Evolutionary conservation across 2,329 filamentous ascomycete genomes (phyloP).

Genomic region (Thielaviopsis populi): DNA sequence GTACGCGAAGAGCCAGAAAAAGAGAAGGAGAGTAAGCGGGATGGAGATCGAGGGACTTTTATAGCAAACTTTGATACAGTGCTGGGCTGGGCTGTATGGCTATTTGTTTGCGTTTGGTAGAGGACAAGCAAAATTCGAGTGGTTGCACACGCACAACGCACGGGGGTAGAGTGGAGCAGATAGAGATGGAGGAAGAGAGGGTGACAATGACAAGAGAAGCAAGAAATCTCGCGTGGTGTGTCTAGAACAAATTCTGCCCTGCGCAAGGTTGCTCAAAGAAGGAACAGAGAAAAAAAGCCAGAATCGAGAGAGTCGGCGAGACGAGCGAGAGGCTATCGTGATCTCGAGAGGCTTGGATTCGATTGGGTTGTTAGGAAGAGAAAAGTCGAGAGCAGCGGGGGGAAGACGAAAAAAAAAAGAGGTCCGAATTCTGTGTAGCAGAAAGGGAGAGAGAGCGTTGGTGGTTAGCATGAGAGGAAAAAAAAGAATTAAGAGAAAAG

Average conservation of each 20-base stretch:
- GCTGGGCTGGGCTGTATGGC: not conserved
- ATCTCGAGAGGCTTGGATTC: not conserved
- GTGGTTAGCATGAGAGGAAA: not conserved
- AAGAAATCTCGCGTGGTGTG: not conserved
- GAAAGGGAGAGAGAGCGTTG: too few relatives aligned
- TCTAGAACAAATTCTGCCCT: not conserved
- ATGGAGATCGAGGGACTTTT: not conserved
- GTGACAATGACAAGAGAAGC: not conserved
- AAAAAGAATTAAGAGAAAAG: not conserved
- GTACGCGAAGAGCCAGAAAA: not conserved
- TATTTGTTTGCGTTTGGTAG: not conserved
- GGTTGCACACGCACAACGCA: not conserved
- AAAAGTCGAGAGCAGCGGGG: not conserved
- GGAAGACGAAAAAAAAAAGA: not conserved
- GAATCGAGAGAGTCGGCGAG: not conserved
- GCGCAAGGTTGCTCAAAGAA: not conserved
- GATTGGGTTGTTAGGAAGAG: not conserved
- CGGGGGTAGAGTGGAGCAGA: not conserved
- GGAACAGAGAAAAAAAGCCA: not conserved
- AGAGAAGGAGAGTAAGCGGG: not conserved
- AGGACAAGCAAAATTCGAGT: not conserved
- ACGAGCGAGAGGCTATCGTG: not conserved
- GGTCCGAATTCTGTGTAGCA: not conserved
- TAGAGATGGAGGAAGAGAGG: not conserved
- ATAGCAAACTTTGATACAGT: not conserved